Conservation (phyloP, 371 early-diverging fungal genomes). For the Mortierella sp. region DNA sequence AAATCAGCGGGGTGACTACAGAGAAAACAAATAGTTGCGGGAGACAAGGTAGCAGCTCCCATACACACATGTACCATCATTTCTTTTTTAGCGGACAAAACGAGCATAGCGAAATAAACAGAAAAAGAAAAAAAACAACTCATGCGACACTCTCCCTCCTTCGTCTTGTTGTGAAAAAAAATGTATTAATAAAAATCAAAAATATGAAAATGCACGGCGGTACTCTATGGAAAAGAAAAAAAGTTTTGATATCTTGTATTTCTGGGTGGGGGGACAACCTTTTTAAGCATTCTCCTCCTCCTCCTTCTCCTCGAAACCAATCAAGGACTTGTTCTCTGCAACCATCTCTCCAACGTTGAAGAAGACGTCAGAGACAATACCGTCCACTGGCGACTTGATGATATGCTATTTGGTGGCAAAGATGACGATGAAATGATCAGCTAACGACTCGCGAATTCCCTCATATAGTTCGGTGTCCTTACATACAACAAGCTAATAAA, state of each 20-base stretch:
- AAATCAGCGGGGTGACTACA: background rate
- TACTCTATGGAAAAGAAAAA: slow-evolving; percentile 8
- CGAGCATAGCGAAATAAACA: background rate
- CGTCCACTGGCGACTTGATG: slow-evolving; percentile 87
- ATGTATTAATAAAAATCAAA: slow-evolving; percentile 14
- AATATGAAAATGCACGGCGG: slow-evolving; percentile 4
- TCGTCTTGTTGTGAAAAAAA: background rate
- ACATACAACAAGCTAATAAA: background rate
- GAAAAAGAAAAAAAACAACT: background rate
- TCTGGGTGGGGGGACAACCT: background rate
- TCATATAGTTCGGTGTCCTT: too few species aligned
- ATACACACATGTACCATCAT: slow-evolving; percentile 10
- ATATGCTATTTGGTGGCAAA: slow-evolving; percentile 71
- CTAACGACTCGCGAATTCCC: background rate
- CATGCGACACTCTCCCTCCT: too few species aligned
- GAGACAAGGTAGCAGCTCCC: background rate
- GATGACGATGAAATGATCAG: background rate
- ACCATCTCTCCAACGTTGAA: slow-evolving; percentile 92
- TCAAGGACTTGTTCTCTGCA: slow-evolving; percentile 86
- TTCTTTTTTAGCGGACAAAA: background rate
- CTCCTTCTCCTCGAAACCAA: slow-evolving; percentile 75
- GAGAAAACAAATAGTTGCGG: background rate
- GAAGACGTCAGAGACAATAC: slow-evolving; percentile 80
- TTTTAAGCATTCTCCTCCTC: slow-evolving; percentile 15
- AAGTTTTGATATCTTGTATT: slow-evolving; percentile 2